Evolutionary conservation across 2,329 filamentous ascomycete genomes (phyloP).

Genomic region (Zopfia rhizophila): DNA sequence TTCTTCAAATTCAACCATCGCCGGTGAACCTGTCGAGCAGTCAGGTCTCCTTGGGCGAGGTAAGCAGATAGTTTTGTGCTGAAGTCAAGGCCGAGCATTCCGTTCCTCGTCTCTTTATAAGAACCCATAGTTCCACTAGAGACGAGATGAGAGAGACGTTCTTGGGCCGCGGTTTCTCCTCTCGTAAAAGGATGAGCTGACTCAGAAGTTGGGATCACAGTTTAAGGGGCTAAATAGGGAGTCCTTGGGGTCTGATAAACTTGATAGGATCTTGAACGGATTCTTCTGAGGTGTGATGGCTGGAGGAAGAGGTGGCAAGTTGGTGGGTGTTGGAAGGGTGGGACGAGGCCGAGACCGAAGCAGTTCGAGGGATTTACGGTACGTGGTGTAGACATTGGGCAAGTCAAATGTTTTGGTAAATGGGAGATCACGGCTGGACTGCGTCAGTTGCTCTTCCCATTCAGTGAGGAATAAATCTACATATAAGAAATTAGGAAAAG

Average conservation of each 20-base stretch:
- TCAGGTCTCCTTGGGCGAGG: constrained; percentile 76
- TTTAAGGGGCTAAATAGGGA: constrained; percentile 69
- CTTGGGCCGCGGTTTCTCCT: constrained; percentile 70
- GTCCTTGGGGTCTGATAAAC: constrained; percentile 63
- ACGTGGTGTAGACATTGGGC: constrained; percentile 80
- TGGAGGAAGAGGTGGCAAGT: constrained; percentile 69
- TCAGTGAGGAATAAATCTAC: constrained; percentile 1
- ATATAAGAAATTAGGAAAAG: background rate
- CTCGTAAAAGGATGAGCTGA: constrained; percentile 75
- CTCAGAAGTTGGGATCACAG: constrained; percentile 53
- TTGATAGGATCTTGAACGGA: constrained; percentile 72
- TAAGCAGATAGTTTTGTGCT: constrained; percentile 81
- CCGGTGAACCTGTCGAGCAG: constrained; percentile 77
- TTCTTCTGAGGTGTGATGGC: constrained; percentile 66
- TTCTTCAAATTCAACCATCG: constrained; percentile 75
- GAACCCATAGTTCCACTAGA: constrained; percentile 67
- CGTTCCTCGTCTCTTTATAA: constrained; percentile 79
- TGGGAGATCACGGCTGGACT: constrained; percentile 72
- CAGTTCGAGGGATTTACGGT: constrained; percentile 77
- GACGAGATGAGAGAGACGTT: constrained; percentile 70
- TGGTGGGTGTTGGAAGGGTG: constrained; percentile 63
- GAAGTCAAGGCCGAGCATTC: constrained; percentile 74
- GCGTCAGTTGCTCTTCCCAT: background rate
- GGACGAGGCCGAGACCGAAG: constrained; percentile 72
- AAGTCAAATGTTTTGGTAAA: constrained; percentile 68